Percentiles rank a stretch among this genome's conserved stretches.
Conservation (phyloP, 768 basidiomycete genomes). For the Rhodotorula toruloides region DNA sequence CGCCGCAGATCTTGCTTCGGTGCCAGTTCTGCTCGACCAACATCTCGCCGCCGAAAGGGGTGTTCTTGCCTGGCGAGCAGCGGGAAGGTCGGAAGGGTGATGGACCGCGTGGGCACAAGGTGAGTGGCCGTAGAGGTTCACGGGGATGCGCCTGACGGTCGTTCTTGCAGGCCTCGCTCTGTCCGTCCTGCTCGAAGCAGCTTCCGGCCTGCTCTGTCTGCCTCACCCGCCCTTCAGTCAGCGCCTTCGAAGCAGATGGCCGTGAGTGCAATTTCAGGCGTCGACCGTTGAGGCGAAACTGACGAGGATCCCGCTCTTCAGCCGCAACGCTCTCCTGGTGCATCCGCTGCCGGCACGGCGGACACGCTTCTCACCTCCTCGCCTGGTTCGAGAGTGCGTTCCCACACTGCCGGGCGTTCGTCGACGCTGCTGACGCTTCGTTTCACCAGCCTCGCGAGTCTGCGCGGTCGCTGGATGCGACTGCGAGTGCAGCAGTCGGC, state of each 20-base stretch:
- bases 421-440: background rate
- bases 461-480: constrained; percentile 32
- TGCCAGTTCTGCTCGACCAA: constrained; percentile 33
- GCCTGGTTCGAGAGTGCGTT: constrained; percentile 36
- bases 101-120: constrained; percentile 1
- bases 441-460: background rate
- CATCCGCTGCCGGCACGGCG: constrained; percentile 32
- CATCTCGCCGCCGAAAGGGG: constrained; percentile 2
- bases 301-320: background rate
- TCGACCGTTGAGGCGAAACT: background rate
- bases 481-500: constrained; percentile 12
- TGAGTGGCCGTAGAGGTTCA: no score
- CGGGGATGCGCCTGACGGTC: background rate
- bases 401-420: background rate
- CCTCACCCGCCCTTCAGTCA: constrained; percentile 23
- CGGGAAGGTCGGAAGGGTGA: background rate
- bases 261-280: constrained; percentile 5
- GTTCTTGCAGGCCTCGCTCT: constrained; percentile 17
- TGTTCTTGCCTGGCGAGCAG: background rate
- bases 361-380: constrained; percentile 31
- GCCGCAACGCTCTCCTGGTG: constrained; percentile 34
- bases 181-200: constrained; percentile 35
- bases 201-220: constrained; percentile 36
- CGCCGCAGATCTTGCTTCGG: constrained; percentile 23
- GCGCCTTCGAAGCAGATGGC: constrained; percentile 25